Evolutionary conservation across 2,329 filamentous ascomycete genomes (phyloP).

Genomic region (Calonectria pteridis): DNA sequence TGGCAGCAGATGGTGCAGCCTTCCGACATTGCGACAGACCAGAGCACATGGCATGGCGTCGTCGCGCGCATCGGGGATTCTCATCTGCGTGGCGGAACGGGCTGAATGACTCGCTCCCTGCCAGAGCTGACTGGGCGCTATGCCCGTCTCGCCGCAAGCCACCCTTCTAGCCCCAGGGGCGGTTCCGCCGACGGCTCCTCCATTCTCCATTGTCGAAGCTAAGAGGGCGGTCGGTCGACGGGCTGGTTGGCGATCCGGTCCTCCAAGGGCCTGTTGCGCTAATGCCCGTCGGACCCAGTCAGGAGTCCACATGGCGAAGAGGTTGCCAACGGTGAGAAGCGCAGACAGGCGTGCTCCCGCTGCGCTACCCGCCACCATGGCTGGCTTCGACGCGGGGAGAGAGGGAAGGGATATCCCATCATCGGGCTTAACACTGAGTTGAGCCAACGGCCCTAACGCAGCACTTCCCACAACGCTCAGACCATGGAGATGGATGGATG

Average conservation of each 20-base stretch:
- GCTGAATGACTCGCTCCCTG: conserved; percentile 8
- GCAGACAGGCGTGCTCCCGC: neutral
- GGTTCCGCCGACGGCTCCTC: neutral
- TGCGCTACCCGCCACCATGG: neutral
- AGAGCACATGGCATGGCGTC: neutral
- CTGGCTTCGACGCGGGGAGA: neutral
- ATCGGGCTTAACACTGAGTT: conserved; percentile 18
- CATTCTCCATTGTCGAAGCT: neutral
- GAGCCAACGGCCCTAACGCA: neutral
- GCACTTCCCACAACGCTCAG: neutral
- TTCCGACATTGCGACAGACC: neutral
- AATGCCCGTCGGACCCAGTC: neutral
- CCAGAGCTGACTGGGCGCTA: conserved; percentile 8
- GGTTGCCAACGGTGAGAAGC: neutral
- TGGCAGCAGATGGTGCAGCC: neutral
- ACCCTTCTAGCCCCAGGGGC: neutral
- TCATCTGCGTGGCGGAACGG: neutral
- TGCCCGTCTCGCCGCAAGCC: neutral
- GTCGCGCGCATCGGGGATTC: neutral
- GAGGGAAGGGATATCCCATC: neutral
- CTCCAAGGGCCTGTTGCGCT: neutral
- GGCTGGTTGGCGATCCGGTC: conserved; percentile 2
- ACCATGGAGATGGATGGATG: too few species aligned
- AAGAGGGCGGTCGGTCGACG: neutral
- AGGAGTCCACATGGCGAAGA: conserved; percentile 1